Evolutionary conservation across 2,329 filamentous ascomycete genomes (phyloP), one percentile per base, ranked within the genome.

Genomic region (Balansia obtecta): DNA sequence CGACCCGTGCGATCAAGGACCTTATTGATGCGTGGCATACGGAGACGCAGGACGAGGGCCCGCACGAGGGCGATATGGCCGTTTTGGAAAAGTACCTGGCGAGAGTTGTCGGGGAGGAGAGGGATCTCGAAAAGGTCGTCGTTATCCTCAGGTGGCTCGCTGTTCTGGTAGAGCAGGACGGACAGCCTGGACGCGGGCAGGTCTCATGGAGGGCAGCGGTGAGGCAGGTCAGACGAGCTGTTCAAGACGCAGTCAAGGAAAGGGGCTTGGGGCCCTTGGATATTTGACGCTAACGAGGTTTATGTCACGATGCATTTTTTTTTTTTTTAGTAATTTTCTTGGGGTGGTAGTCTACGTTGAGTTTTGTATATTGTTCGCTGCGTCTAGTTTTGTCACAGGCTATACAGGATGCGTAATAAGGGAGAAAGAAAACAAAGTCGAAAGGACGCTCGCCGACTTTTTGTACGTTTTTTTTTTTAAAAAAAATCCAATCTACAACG

Each of bases 11-110:
- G 56, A 71, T 97, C 49, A 78, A 89, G 43, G 74, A 80, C 38
- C 88, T 88, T 61, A 70, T 96, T 13, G 77, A 73, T 50, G 79
- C 79, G 4, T 98, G 93, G 93, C 77, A 88, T 55, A 63, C 69
- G 2, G 81, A 84, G 53, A 95, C 91, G 53, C 70, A 66, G 37
- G 72, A 73, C 5, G 84, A 90, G 3, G 88, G 86, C 0, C 93
- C 93, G 1, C 89, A 93, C 65, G 68, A 68, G 0, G 81, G 86
- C 51, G 93, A 98, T 65, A 83, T 91, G 0, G 75, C 75, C 40
- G 82, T 90, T 38, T 72, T 97, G 53, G 79, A 76, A 49, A 77
- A 72, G 59, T 97, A 95, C 64, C 65, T 97, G 32, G 71, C 64
- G 5, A 76, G 76, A 27, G 87, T 97, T 0, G 75, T 95, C 0